Evolutionary conservation across 2,329 filamentous ascomycete species (phyloP).

Genomic region (Ceratocystis papillata): DNA sequence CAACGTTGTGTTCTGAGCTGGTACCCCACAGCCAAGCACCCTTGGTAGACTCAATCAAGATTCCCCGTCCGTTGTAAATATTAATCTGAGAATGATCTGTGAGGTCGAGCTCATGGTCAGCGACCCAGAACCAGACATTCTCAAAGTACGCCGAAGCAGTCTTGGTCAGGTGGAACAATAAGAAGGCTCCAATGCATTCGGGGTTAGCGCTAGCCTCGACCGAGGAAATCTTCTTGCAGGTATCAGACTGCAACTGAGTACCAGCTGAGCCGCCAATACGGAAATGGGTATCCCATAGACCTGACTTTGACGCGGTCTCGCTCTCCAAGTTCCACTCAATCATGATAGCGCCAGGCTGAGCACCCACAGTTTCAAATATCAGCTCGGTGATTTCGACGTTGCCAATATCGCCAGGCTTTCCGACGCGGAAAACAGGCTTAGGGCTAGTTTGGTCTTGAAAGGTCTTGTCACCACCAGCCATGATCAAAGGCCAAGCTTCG

Average conservation of each 20-base stretch:
- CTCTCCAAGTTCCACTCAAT: constrained; percentile 83
- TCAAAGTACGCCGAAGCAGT: constrained; percentile 65
- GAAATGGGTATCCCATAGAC: constrained; percentile 93
- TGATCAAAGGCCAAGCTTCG: constrained; percentile 82
- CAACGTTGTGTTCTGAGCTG: constrained; percentile 52
- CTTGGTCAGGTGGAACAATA: constrained; percentile 55
- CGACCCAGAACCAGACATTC: constrained; percentile 83
- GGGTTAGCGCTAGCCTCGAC: constrained; percentile 49
- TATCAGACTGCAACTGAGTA: constrained; percentile 68
- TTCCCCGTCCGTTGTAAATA: constrained; percentile 78
- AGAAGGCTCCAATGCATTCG: constrained; percentile 63
- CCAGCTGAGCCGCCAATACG: constrained; percentile 81
- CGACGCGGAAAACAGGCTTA: constrained; percentile 75
- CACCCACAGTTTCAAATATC: constrained; percentile 71
- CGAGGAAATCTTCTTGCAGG: constrained; percentile 65
- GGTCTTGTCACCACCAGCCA: constrained; percentile 59
- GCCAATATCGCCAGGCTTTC: constrained; percentile 63
- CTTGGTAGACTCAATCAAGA: constrained; percentile 63
- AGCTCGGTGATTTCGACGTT: constrained; percentile 79
- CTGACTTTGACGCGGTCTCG: constrained; percentile 55
- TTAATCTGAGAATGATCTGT: constrained; percentile 64
- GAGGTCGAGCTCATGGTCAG: constrained; percentile 80
- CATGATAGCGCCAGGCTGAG: constrained; percentile 77
- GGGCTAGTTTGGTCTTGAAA: constrained; percentile 70
- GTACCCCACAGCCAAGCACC: constrained; percentile 77